Evolutionary conservation across 2,329 filamentous ascomycete genomes (phyloP).

Genomic region (Ophiocordyceps camponoti-floridani): DNA sequence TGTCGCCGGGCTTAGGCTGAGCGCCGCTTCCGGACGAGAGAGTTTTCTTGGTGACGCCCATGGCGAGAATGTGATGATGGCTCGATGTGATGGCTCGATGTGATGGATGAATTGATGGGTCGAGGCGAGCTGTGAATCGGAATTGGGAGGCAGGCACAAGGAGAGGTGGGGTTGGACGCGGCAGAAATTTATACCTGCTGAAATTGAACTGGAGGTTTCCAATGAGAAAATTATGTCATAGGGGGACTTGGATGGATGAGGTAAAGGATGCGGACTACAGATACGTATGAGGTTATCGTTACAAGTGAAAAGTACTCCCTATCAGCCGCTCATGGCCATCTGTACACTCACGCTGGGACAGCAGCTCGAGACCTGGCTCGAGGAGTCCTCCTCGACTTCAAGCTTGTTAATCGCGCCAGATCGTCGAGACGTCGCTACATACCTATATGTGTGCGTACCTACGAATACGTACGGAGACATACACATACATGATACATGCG

Average conservation of each 20-base stretch:
- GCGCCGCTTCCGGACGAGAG: conserved; percentile 42
- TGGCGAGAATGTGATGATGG: conserved; percentile 12
- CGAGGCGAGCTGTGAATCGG: neutral
- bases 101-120: neutral
- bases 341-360: too few relatives aligned
- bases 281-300: neutral
- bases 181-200: neutral
- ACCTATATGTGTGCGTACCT: too few relatives aligned
- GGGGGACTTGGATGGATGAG: neutral
- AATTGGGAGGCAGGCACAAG: neutral
- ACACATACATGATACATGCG: neutral
- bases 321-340: neutral
- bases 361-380: too few relatives aligned
- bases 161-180: neutral
- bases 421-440: too few relatives aligned
- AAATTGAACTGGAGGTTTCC: neutral
- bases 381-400: neutral
- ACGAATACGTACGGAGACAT: too few relatives aligned
- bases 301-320: neutral
- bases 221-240: neutral
- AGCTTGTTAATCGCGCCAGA: neutral
- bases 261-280: neutral
- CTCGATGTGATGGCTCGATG: neutral
- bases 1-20: conserved; percentile 47
- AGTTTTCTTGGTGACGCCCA: conserved; percentile 58